Evolutionary conservation across 2,329 filamentous ascomycete species (phyloP).

Genomic region (Sclerotinia trifoliorum): DNA sequence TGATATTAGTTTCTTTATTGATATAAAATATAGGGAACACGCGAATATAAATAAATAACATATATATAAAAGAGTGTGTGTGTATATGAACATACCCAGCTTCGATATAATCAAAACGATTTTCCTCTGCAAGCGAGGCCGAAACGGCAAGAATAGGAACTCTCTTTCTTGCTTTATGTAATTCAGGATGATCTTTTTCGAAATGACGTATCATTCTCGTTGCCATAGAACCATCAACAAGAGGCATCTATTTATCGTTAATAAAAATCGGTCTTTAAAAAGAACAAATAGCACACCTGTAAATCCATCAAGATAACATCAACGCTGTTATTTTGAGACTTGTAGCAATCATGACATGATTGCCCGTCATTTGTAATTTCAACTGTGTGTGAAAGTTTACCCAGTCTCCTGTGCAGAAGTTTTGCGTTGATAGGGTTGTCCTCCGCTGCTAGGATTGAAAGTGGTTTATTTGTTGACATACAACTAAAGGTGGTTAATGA

Average conservation of each 20-base stretch:
- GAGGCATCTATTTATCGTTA: slow-evolving; percentile 69
- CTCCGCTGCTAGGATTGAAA: slow-evolving; percentile 72
- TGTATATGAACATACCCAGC: slow-evolving; percentile 38
- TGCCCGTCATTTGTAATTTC: slow-evolving; percentile 77
- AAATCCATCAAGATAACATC: slow-evolving; percentile 91
- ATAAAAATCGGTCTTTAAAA: background rate
- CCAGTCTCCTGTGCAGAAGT: slow-evolving; percentile 75
- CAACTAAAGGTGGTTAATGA: background rate
- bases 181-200: slow-evolving; percentile 49
- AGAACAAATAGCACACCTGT: slow-evolving; percentile 58
- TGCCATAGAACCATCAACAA: slow-evolving; percentile 78
- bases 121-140: slow-evolving; percentile 71
- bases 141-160: slow-evolving; percentile 86
- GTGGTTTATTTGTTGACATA: slow-evolving; percentile 2
- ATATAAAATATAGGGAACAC: background rate
- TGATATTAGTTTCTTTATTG: background rate
- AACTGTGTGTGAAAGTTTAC: slow-evolving; percentile 71
- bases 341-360: slow-evolving; percentile 72
- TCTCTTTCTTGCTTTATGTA: slow-evolving; percentile 45
- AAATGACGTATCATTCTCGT: slow-evolving; percentile 79
- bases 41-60: background rate
- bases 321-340: slow-evolving; percentile 60
- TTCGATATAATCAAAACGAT: slow-evolving; percentile 67
- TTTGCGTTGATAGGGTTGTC: slow-evolving; percentile 86
- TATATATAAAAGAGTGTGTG: background rate